Conservation (phyloP, 768 basidiomycete genomes). For the Lentinula raphanica region DNA sequence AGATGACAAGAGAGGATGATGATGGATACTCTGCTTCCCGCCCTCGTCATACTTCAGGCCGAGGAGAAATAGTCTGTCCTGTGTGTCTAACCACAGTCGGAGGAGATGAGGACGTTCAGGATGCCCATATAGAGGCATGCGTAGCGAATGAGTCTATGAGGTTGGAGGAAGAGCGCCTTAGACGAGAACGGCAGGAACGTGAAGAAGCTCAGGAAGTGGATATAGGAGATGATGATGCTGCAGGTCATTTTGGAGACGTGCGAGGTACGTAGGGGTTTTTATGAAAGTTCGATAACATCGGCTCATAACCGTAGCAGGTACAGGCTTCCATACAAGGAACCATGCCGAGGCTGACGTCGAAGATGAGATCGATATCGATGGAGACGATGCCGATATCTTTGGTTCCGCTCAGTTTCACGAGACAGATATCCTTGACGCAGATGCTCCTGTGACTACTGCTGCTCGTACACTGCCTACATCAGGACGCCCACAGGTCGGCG, state of each 20-base stretch:
- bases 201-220: constrained; percentile 26
- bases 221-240: constrained; percentile 22
- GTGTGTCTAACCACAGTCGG: constrained; percentile 54
- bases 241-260: constrained; percentile 42
- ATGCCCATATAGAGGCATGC: constrained; percentile 81
- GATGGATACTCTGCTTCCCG: constrained; percentile 25
- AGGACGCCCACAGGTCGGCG: background rate
- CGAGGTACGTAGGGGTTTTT: constrained; percentile 29
- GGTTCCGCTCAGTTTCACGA: constrained; percentile 76
- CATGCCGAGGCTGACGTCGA: constrained; percentile 60
- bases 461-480: constrained; percentile 5
- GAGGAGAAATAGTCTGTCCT: constrained; percentile 55
- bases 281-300: no score
- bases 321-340: constrained; percentile 67
- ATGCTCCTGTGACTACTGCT: constrained; percentile 11
- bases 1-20: constrained; percentile 60
- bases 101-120: constrained; percentile 69
- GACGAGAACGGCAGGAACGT: constrained; percentile 28
- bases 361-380: constrained; percentile 77
- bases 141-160: constrained; percentile 50
- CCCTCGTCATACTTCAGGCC: constrained; percentile 22
- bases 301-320: constrained; percentile 34
- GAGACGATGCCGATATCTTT: constrained; percentile 62
- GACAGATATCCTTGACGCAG: constrained; percentile 50
- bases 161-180: constrained; percentile 37